These are phyloP conservation scores for Lasiosphaeris hirsuta DNA, from an alignment of 495 filamentous ascomycete species.

Conservation along the genomic window DNA sequence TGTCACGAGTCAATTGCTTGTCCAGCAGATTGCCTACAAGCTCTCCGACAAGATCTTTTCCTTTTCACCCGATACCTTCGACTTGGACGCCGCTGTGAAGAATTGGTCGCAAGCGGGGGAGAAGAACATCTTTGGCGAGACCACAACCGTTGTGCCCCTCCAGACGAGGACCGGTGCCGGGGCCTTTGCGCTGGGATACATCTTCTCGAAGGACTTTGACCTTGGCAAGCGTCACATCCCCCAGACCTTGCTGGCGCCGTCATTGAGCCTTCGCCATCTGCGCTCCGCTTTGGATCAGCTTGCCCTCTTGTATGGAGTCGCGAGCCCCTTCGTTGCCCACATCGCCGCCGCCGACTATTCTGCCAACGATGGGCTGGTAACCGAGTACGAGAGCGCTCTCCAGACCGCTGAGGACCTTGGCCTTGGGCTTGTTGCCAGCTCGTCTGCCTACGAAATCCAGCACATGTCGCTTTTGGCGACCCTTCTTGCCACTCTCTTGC, in stretches of 20 bases:
- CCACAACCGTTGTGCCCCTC: conserved; percentile 71
- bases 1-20: conserved; percentile 81
- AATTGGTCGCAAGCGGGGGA: conserved; percentile 65
- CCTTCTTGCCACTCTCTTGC: conserved; percentile 71
- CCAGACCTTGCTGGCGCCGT: conserved; percentile 83
- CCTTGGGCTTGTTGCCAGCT: conserved; percentile 77
- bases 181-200: conserved; percentile 89
- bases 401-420: conserved; percentile 88
- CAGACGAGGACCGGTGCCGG: conserved; percentile 88
- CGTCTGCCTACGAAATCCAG: conserved; percentile 84
- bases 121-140: conserved; percentile 75
- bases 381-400: conserved; percentile 82
- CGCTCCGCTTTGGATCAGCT: conserved; percentile 86
- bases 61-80: conserved; percentile 90
- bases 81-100: conserved; percentile 76
- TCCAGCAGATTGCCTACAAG: conserved; percentile 92
- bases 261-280: conserved; percentile 74
- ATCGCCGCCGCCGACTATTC: conserved; percentile 91
- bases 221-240: conserved; percentile 85
- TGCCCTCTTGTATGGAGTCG: conserved; percentile 79
- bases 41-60: conserved; percentile 95
- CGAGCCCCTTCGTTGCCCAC: conserved; percentile 89
- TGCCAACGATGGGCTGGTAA: conserved; percentile 63
- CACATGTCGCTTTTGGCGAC: conserved; percentile 94
- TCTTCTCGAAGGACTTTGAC: conserved; percentile 95